Evolutionary conservation across 2,329 filamentous ascomycete genomes (phyloP).

Genomic region (Fusarium tupiense): DNA sequence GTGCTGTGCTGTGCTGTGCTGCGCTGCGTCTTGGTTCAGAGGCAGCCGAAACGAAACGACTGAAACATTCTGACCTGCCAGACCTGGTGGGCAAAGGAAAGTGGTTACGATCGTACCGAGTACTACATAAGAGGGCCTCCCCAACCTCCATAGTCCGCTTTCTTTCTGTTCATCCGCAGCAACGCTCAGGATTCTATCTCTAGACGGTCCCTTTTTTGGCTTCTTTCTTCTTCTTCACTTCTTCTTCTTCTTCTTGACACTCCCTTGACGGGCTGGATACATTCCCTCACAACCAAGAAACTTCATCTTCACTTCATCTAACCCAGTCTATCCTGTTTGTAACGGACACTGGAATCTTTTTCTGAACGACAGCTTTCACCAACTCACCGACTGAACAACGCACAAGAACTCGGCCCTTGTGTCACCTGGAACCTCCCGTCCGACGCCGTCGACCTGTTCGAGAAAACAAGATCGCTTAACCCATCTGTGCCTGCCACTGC

Average conservation of each 20-base stretch:
- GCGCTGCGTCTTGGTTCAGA: constrained; percentile 15
- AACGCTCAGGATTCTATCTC: constrained; percentile 40
- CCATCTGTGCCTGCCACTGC: constrained; percentile 26
- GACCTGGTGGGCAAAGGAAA: neutral
- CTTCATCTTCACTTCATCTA: neutral
- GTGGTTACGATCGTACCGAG: neutral
- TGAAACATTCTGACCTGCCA: constrained; percentile 28
- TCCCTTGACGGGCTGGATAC: constrained; percentile 36
- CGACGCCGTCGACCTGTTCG: constrained; percentile 29
- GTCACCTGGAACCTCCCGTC: constrained; percentile 26
- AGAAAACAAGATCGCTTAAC: constrained; percentile 33
- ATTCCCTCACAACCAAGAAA: constrained; percentile 32
- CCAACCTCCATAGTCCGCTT: constrained; percentile 13
- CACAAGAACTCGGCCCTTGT: constrained; percentile 21
- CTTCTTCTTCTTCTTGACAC: constrained; percentile 24
- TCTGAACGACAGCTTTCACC: constrained; percentile 5
- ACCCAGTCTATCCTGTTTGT: constrained; percentile 15
- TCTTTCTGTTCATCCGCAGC: constrained; percentile 25
- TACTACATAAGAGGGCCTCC: constrained; percentile 36
- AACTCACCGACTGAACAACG: constrained; percentile 25
- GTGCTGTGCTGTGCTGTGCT: neutral
- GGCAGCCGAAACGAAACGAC: constrained; percentile 36
- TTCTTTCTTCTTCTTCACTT: constrained; percentile 17
- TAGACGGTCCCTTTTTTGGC: constrained; percentile 21
- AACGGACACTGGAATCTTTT: constrained; percentile 30